These are phyloP conservation scores for Veloboletus limbatus DNA, from an alignment of 1,284 basidiomycete species.

Conservation along the genomic window DNA sequence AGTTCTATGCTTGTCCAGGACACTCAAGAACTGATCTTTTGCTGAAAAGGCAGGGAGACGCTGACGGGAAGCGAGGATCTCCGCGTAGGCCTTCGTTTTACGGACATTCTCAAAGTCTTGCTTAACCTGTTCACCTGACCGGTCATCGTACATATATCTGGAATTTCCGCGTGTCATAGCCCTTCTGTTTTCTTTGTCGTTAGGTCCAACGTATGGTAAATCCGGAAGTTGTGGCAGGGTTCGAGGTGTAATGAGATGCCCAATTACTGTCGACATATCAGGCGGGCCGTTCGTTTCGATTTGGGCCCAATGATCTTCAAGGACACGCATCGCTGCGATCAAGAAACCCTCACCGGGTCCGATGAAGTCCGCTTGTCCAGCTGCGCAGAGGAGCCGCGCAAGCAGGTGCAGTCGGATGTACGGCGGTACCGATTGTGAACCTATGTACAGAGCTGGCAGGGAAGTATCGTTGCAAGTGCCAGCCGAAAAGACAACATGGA, in stretches of 20 bases:
- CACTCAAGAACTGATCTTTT: slow-evolving; percentile 59
- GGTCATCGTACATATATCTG: slow-evolving; percentile 37
- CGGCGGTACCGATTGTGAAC: slow-evolving; percentile 68
- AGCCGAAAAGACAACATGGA: slow-evolving; percentile 64
- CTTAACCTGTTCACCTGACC: slow-evolving; percentile 54
- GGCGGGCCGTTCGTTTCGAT: slow-evolving; percentile 73
- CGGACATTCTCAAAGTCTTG: slow-evolving; percentile 50
- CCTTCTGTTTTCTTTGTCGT: not conserved
- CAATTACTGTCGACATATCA: slow-evolving; percentile 63
- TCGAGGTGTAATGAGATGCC: slow-evolving; percentile 18
- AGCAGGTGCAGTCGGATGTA: slow-evolving; percentile 87
- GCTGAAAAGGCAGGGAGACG: slow-evolving; percentile 77
- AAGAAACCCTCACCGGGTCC: slow-evolving; percentile 72
- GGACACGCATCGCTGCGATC: slow-evolving; percentile 69
- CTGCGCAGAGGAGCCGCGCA: slow-evolving; percentile 55
- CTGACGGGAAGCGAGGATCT: slow-evolving; percentile 56
- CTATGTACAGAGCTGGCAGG: slow-evolving; percentile 74
- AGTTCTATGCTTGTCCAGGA: slow-evolving; percentile 63
- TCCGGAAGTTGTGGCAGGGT: slow-evolving; percentile 1
- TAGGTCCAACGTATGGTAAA: not conserved
- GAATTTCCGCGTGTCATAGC: slow-evolving; percentile 15
- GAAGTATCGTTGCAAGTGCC: slow-evolving; percentile 49
- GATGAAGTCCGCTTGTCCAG: slow-evolving; percentile 55
- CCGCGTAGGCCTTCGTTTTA: slow-evolving; percentile 49
- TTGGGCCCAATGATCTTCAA: slow-evolving; percentile 68